phyloP scores from a whole-genome alignment of 768 basidiomycete species.

The Termitomyces sp. region DNA sequence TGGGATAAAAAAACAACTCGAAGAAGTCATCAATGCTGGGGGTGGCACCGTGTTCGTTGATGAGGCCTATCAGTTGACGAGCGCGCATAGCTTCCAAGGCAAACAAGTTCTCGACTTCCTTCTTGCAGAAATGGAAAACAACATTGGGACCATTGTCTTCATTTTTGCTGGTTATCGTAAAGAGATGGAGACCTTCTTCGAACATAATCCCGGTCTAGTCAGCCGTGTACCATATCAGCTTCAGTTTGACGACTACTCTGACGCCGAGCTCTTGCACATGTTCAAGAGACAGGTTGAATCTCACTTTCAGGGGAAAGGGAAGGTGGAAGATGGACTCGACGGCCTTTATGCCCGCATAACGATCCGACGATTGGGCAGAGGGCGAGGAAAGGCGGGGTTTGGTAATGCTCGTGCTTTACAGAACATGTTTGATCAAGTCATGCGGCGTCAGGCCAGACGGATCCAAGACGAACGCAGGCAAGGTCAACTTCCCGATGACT shows the following conservation, averaged over 20 bases:
- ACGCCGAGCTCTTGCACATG: slow-evolving; percentile 19
- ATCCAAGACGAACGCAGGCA: not conserved
- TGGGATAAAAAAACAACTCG: slow-evolving; percentile 46
- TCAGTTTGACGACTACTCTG: slow-evolving; percentile 58
- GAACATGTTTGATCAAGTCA: not conserved
- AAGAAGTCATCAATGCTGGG: slow-evolving; percentile 41
- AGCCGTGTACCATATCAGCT: slow-evolving; percentile 66
- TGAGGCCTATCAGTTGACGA: slow-evolving; percentile 66
- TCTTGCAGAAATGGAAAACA: slow-evolving; percentile 73
- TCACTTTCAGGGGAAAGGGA: not conserved
- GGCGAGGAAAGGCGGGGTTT: not conserved
- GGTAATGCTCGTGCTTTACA: not conserved
- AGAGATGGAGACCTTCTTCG: slow-evolving; percentile 76
- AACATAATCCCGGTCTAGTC: slow-evolving; percentile 65
- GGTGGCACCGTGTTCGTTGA: slow-evolving; percentile 70
- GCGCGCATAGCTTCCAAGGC: slow-evolving; percentile 44
- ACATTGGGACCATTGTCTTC: slow-evolving; percentile 60
- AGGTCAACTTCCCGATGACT: not conserved
- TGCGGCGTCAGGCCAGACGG: not conserved
- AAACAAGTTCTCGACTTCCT: slow-evolving; percentile 63
- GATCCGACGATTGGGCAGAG: not conserved
- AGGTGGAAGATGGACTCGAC: not conserved
- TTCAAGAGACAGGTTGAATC: not conserved
- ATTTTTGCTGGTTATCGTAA: slow-evolving; percentile 68
- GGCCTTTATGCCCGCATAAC: not conserved